phyloP scores from a whole-genome alignment of 2,329 filamentous ascomycete genomes.

The Trichoderma citrinoviride region DNA sequence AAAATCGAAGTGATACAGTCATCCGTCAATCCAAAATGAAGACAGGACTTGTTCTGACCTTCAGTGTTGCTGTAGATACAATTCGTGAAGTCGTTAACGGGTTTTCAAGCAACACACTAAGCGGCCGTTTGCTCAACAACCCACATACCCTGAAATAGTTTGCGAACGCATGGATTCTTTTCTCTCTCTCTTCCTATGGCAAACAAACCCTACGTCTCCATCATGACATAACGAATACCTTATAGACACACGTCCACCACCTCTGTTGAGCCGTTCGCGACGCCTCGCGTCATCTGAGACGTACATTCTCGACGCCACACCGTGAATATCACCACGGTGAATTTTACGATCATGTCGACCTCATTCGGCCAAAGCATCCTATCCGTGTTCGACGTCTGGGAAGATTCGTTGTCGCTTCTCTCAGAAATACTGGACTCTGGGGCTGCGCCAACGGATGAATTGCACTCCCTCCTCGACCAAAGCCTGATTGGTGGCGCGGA shows the following conservation, averaged over 20 bases:
- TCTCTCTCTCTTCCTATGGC: not conserved
- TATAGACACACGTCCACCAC: not conserved
- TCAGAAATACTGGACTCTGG: conserved; percentile 32
- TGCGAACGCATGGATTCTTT: not conserved
- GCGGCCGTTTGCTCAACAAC: not conserved
- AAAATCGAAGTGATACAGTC: not conserved
- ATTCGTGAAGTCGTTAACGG: not conserved
- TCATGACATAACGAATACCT: not conserved
- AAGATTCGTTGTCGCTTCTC: conserved; percentile 34
- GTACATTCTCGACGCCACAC: not conserved
- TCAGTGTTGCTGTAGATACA: not conserved
- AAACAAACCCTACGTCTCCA: not conserved
- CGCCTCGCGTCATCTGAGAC: not conserved
- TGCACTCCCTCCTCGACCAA: conserved; percentile 30
- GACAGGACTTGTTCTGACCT: not conserved
- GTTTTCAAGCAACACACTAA: conserved; percentile 7
- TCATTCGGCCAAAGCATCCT: conserved; percentile 32
- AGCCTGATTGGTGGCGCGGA: conserved; percentile 37
- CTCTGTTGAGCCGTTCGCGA: not conserved
- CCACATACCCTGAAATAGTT: not conserved
- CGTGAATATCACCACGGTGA: not conserved
- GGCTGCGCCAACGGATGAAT: conserved; percentile 30
- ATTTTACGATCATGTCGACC: conserved; percentile 4
- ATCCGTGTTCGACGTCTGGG: conserved; percentile 35
- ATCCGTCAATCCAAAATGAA: not conserved